A percentile compares a stretch with the other conserved stretches of the same genome.
These are phyloP conservation scores for Hortiboletus campestris DNA, from an alignment of 768 basidiomycete species.

Conservation along the genomic window DNA sequence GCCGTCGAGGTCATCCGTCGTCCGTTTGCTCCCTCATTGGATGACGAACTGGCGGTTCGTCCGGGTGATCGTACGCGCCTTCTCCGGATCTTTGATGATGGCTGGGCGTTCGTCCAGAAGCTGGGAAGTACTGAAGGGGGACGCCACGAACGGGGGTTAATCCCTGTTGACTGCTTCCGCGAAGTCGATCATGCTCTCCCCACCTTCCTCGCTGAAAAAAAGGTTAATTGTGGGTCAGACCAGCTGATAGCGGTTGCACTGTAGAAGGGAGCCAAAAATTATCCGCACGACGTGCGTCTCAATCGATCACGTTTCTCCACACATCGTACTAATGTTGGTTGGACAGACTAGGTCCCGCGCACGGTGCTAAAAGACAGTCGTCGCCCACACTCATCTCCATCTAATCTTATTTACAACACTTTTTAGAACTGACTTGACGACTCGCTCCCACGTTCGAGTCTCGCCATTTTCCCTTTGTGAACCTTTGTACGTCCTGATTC, in stretches of 20 bases:
- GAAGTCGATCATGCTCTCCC: constrained; percentile 45
- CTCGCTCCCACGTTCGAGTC: not conserved
- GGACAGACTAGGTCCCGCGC: not conserved
- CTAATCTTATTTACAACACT: not conserved
- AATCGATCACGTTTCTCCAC: not conserved
- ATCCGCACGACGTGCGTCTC: constrained; percentile 2
- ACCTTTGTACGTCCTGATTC: not conserved
- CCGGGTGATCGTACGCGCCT: constrained; percentile 54
- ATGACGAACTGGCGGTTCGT: constrained; percentile 57
- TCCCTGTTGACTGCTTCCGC: constrained; percentile 70
- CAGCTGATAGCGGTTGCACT: not conserved
- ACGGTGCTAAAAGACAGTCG: not conserved
- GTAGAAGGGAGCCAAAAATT: not conserved
- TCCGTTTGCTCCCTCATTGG: constrained; percentile 53
- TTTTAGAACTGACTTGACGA: constrained; percentile 1
- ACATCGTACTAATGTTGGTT: not conserved
- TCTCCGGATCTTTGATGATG: constrained; percentile 60
- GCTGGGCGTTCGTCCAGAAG: constrained; percentile 65
- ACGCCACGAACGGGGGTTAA: constrained; percentile 43
- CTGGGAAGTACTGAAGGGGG: constrained; percentile 9
- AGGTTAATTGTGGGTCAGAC: constrained; percentile 36
- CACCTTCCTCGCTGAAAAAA: constrained; percentile 48
- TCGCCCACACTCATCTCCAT: not conserved
- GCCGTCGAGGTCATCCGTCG: constrained; percentile 50
- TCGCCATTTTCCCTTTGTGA: not conserved